Base-by-base conservation (phyloP, 2,329 filamentous ascomycete species). In the Cladophialophora chaetospira region DNA sequence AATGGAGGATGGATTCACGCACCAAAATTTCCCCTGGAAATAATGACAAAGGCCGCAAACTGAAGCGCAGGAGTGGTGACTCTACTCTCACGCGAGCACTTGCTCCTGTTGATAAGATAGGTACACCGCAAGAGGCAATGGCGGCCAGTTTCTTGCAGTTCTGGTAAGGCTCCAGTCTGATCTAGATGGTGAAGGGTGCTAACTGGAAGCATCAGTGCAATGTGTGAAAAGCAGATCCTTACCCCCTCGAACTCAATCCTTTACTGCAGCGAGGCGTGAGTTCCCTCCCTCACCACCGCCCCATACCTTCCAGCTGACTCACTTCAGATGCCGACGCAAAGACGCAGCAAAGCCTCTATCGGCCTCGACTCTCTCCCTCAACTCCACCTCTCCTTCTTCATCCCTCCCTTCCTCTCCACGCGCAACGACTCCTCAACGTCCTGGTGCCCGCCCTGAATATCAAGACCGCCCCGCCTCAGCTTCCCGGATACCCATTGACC, bases 221-320 rank as follows among this genome's bases (percentile, higher is more conserved):
- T 80, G 67, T 87, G 84, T 70, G 84, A 87, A 70, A 84, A 79
- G 69, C 83, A 86, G 72, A 86, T 87, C 65, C 79, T 82, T 51
- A 78, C 80, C 28, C 84, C 84, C 13, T 79, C 80, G 69, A 82
- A 82, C 67, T 77, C 77, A 13, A 76, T 85, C 36, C 74, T 87
- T 42, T 87, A 87, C 69, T 87, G 84, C 73, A 86, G 82, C 49
- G 82, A 86, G 75, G 79, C 79, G 83, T 86, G 77, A 68, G 76
- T 69, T 11, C 15, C 29, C 29, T 38, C 48, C 43, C 31, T 44
- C 47, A 51, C 36, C 13, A 19, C 53, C 31, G 36, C 33, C 48
- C 28, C 35, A 56, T 25, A 43, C 25, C 52, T 36, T 48, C 35
- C 33, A 42, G 33, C 38, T n/a, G n/a, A n/a, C n/a, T n/a, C n/a